phyloP scores from a whole-genome alignment of 1,284 basidiomycete species.

The Cutaneotrichosporon curvatum region DNA sequence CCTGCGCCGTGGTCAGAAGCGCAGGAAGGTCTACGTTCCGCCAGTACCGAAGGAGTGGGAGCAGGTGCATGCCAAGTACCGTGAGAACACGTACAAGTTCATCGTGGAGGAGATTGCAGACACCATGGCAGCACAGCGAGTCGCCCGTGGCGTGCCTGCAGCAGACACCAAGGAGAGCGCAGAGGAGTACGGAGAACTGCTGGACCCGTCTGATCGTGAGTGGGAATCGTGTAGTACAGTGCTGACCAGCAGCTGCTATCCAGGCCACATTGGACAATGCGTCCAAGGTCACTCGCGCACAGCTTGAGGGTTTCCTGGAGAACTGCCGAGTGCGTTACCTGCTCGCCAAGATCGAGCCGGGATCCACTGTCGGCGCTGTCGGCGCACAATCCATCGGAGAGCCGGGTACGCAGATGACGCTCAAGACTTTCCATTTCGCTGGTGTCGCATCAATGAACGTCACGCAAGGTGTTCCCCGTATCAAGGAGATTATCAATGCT shows the following conservation, averaged over 20 bases:
- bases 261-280: conserved; percentile 77
- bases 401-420: conserved; percentile 98
- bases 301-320: conserved; percentile 72
- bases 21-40: conserved; percentile 3
- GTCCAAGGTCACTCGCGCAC: conserved; percentile 77
- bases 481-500: conserved; percentile 91
- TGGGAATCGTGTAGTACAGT: neutral
- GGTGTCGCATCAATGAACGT: conserved; percentile 99
- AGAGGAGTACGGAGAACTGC: conserved; percentile 48
- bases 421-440: conserved; percentile 99
- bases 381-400: conserved; percentile 99
- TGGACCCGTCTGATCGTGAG: conserved; percentile 34
- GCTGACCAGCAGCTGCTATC: conserved; percentile 40
- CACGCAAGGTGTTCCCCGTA: conserved; percentile 96
- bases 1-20: conserved; percentile 10
- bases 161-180: conserved; percentile 59
- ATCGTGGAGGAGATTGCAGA: conserved; percentile 63
- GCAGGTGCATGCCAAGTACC: conserved; percentile 65
- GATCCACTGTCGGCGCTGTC: conserved; percentile 95
- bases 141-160: conserved; percentile 71
- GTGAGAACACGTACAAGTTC: conserved; percentile 68
- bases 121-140: conserved; percentile 63
- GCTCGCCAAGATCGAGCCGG: conserved; percentile 90
- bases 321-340: conserved; percentile 87
- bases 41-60: conserved; percentile 39